Base-by-base conservation (phyloP, 2,329 filamentous ascomycete genomes). In the Penicillium sp. region DNA sequence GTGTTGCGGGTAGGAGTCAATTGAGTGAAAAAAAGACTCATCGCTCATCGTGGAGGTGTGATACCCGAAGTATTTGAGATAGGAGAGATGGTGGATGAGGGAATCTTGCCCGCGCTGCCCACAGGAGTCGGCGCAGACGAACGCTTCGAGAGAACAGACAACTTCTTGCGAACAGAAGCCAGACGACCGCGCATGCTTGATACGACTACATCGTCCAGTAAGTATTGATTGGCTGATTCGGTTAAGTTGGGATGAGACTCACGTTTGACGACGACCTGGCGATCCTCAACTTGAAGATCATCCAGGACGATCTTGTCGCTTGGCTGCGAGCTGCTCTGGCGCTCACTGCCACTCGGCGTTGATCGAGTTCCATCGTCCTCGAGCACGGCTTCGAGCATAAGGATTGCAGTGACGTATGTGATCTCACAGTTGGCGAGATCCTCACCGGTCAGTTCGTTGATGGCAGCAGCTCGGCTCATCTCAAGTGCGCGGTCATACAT, bases 401-500 rank as follows among this genome's bases (percentile, higher is more conserved):
- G 85, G 60, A 97, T 92, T 0, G 94, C 92, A 0, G 94, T 97
- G 50, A 90, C 83, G 69, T 99, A 99, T 16, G 92, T 92, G 24
- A 96, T 86, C 68, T 97, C 92, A 69, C 93, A 97, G 14, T 92
- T 91, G 0, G 80, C 76, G 22, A 97, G 79, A 71, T 97, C 92
- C 58, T 94, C 90, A 53, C 93, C 92, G 2, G 94, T 91, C 46
- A 99, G 89, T 75, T 99, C 94, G 65, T 96, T 95, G 68, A 97
- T 94, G 7, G 94, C 94, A 7, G 94, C 93, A 4, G 90, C 86
- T 48, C 92, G 86, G 71, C 92, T 97, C 94, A 99, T 97, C 72
- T 99, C 94, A 21, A 97, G 79, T 0, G 94, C 94, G 44, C 94
- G 89, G 64, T 99, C 94, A 70, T 97, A 99, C 92, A 99, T 97